Evolutionary conservation across 108 stramenopile species (phyloP).

Genomic region (Cyclotella kingstonii): DNA sequence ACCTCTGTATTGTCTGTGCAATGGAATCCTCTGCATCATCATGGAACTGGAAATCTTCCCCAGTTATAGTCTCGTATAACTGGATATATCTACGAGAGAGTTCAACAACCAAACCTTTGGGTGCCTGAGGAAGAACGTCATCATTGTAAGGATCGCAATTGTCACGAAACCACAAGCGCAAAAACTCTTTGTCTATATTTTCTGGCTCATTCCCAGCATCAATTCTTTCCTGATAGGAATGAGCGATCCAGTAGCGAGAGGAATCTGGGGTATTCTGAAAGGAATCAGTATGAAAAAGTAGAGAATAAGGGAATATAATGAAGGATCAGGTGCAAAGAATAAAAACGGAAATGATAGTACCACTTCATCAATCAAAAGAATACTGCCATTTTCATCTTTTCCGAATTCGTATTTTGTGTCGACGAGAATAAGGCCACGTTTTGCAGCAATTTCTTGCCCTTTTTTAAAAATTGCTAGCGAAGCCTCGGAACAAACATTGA

Average conservation of each 20-base stretch:
- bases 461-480: constrained; percentile 75
- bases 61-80: constrained; percentile 96
- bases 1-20: constrained; percentile 60
- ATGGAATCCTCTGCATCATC: constrained; percentile 54
- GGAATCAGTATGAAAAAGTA: no score
- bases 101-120: constrained; percentile 92
- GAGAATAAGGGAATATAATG: no score
- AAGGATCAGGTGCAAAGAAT: no score
- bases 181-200: constrained; percentile 99
- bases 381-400: constrained; percentile 75
- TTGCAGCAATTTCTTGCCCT: constrained; percentile 86
- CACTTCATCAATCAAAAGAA: constrained; percentile 96
- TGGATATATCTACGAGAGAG: constrained; percentile 92
- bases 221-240: constrained; percentile 83
- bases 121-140: constrained; percentile 90
- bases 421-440: constrained; percentile 93
- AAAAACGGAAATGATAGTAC: no score
- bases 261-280: constrained; percentile 99
- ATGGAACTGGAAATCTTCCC: constrained; percentile 77
- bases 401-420: constrained; percentile 99
- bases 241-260: constrained; percentile 94
- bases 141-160: constrained; percentile 99
- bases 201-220: constrained; percentile 91
- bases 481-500: constrained; percentile 73
- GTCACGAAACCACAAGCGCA: constrained; percentile 94